Evolutionary conservation across 108 stramenopile genomes (phyloP).

Genomic region (Pseudonitzschia delicatissima): DNA sequence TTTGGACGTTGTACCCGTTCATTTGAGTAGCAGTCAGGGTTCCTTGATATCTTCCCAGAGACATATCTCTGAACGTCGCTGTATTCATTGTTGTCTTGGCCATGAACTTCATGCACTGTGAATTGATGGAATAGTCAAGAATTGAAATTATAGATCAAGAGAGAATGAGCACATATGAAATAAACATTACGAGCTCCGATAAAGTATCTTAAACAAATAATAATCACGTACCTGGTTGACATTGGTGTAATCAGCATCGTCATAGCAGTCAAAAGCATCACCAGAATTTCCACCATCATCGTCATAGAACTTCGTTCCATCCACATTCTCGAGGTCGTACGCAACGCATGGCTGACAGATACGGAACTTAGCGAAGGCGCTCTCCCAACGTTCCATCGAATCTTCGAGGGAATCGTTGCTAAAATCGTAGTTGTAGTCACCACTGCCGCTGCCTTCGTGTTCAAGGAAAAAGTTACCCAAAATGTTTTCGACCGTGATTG

Average conservation of each 20-base stretch:
- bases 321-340: slow-evolving; percentile 29
- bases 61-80: slow-evolving; percentile 52
- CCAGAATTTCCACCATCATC: slow-evolving; percentile 32
- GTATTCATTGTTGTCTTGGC: slow-evolving; percentile 52
- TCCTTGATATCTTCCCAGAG: slow-evolving; percentile 44
- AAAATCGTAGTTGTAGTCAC: slow-evolving; percentile 16
- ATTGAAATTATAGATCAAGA: background rate
- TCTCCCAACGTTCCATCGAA: slow-evolving; percentile 31
- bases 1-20: slow-evolving; percentile 30
- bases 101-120: slow-evolving; percentile 61
- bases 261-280: slow-evolving; percentile 42
- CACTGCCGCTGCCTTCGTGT: background rate
- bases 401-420: slow-evolving; percentile 14
- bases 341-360: slow-evolving; percentile 62
- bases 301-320: slow-evolving; percentile 36
- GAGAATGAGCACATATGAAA: background rate
- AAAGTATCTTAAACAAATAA: background rate
- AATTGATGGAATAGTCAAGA: too few species aligned
- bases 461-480: slow-evolving; percentile 32
- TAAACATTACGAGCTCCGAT: background rate
- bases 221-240: slow-evolving; percentile 58
- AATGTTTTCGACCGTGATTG: slow-evolving; percentile 28
- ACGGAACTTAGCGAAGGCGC: slow-evolving; percentile 43
- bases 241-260: slow-evolving; percentile 55
- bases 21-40: slow-evolving; percentile 34